Base-by-base conservation (phyloP, 345 rosid genomes). In the Hibiscus mutabilis region DNA sequence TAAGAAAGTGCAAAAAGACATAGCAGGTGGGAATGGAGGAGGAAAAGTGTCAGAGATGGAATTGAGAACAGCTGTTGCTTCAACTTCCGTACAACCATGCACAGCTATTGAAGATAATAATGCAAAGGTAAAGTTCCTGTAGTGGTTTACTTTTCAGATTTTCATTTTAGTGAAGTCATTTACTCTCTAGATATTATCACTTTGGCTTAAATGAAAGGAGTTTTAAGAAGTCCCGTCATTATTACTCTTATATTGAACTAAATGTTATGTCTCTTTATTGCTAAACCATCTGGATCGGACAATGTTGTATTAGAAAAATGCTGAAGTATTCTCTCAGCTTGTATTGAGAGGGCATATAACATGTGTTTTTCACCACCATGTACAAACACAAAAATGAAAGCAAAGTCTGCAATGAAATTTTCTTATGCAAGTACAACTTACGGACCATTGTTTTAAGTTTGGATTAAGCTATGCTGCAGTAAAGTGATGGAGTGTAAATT, bases 61-160 rank as follows among this genome's bases (percentile, higher is more conserved):
- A 79, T 60, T 79, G 37, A 78, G 69, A 29, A 67, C 56, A 47
- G 46, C 63, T n/a, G 40, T 25, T 70, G 77, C 52, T 62, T 77
- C 82, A 69, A 76, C 73, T 60, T 78, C 70, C 77, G 72, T 68
- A 76, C 82, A 35, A 70, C 44, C 75, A 25, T 75, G 73, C 69
- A 70, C 73, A 66, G 66, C 55, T 53, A 31, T 47, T 62, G 81
- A 76, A 75, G 78, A 65, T 37, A 79, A 76, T 78, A 80, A 75
- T 63, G 62, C 71, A 44, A 82, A 86, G 96, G 98, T 91, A 87
- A 64, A 37, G 27, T 37, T 79, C 53, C 70, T 27, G 18, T 25
- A 42, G 27, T n/a, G 7, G 68, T 46, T 33, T n/a, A 31, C 46
- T 61, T 58, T 13, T 64, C 68, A 19, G 10, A 40, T 35, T 7